These are phyloP conservation scores for Eustoma russellianum DNA, from an alignment of 257 asterid species.

Conservation along the genomic window DNA sequence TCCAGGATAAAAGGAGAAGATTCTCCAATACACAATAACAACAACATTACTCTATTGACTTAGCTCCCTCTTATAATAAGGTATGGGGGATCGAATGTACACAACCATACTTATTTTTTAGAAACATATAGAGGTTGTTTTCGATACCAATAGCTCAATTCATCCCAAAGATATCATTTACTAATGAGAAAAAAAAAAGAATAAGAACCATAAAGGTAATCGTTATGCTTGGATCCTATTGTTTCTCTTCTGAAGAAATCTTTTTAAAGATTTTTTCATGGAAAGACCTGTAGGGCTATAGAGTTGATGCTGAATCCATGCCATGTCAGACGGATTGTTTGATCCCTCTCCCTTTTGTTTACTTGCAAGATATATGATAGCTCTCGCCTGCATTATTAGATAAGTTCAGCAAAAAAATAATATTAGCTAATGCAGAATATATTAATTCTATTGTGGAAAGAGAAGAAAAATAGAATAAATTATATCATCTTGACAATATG, in stretches of 20 bases:
- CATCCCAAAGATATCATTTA: too few species aligned
- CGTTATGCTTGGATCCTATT: too few species aligned
- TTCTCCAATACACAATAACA: too few species aligned
- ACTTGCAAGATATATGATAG: conserved; percentile 18
- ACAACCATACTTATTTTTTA: too few species aligned
- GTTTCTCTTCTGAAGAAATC: conserved; percentile 24
- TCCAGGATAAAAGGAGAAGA: too few species aligned
- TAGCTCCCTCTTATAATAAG: too few species aligned
- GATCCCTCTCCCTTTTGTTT: conserved; percentile 9
- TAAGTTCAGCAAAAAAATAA: not conserved
- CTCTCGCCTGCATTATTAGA: conserved; percentile 17
- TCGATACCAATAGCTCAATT: too few species aligned
- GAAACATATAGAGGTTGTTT: too few species aligned
- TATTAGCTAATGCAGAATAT: not conserved
- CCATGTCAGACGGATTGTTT: not conserved
- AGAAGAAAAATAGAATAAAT: not conserved
- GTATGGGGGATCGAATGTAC: too few species aligned
- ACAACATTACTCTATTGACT: too few species aligned
- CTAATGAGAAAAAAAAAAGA: too few species aligned
- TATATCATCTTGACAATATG: not conserved
- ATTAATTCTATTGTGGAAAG: not conserved
- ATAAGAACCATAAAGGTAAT: too few species aligned
- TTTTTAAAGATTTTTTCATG: conserved; percentile 20
- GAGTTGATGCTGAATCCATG: conserved; percentile 5
- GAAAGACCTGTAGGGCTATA: conserved; percentile 8